phyloP scores from a whole-genome alignment of 2,329 filamentous ascomycete genomes.

The Penicillium nordicum region DNA sequence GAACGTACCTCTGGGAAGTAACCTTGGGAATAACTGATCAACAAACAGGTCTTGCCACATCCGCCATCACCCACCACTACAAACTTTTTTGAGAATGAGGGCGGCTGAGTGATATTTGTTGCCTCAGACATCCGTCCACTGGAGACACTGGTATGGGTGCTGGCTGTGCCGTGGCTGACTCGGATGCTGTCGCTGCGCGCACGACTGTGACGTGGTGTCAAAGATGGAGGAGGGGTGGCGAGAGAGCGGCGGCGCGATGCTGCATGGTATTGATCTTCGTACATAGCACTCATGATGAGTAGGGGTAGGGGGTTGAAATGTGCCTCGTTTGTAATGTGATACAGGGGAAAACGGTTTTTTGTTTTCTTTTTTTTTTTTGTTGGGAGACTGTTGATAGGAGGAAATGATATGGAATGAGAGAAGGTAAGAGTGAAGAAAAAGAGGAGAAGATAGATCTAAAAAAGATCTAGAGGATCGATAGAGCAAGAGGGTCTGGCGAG shows the following conservation, averaged over 20 bases:
- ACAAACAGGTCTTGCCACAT: conserved; percentile 95
- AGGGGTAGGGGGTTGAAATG: conserved; percentile 18
- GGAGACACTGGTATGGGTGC: conserved; percentile 74
- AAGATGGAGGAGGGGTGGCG: conserved; percentile 38
- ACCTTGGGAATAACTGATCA: conserved; percentile 98
- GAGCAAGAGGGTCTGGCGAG: conserved; percentile 18
- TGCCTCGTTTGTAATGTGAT: conserved; percentile 12
- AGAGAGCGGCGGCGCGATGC: conserved; percentile 58
- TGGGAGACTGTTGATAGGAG: not conserved
- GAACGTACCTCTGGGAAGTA: conserved; percentile 90
- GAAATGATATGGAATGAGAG: not conserved
- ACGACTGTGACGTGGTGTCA: conserved; percentile 46
- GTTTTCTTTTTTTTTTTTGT: not conserved
- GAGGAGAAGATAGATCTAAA: conserved; percentile 12
- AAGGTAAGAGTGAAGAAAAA: not conserved
- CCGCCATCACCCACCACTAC: conserved; percentile 97
- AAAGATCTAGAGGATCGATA: conserved; percentile 21
- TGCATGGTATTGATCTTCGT: conserved; percentile 49
- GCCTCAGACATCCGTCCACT: conserved; percentile 70
- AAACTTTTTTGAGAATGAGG: conserved; percentile 97
- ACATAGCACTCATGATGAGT: conserved; percentile 35
- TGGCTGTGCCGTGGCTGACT: conserved; percentile 85
- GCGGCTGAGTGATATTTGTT: conserved; percentile 84
- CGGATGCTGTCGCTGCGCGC: conserved; percentile 57
- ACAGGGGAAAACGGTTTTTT: not conserved